These are phyloP conservation scores for Coemansia sp. DNA, from an alignment of 192 early-diverging fungal genomes.

Conservation along the genomic window DNA sequence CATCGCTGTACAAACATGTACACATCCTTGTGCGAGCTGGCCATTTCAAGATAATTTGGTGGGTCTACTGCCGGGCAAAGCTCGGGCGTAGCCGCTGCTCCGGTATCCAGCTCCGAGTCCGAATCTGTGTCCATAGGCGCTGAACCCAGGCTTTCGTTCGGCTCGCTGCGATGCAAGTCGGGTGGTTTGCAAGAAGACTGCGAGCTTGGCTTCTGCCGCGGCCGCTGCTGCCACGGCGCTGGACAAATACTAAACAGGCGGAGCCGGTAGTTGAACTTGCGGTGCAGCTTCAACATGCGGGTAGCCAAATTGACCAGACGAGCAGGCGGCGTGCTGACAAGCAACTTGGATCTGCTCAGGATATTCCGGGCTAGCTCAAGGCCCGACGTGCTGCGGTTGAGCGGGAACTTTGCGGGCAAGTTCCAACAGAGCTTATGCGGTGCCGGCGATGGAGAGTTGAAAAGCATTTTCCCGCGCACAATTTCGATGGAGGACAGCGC, in stretches of 20 bases:
- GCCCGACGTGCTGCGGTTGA: constrained; percentile 5
- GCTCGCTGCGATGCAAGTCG: no score
- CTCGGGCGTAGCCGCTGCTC: neutral
- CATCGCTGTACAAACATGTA: constrained; percentile 49
- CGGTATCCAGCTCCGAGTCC: neutral
- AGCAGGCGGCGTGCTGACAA: constrained; percentile 8
- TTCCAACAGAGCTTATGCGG: constrained; percentile 15
- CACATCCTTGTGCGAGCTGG: constrained; percentile 27
- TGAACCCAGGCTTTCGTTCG: neutral
- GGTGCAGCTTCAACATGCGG: constrained; percentile 47
- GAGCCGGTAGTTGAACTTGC: constrained; percentile 38
- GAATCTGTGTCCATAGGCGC: neutral
- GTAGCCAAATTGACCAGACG: constrained; percentile 23
- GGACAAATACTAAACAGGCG: constrained; percentile 51
- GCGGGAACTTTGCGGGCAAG: constrained; percentile 19
- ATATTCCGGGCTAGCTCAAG: constrained; percentile 14
- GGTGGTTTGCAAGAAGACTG: neutral
- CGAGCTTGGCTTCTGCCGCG: constrained; percentile 7
- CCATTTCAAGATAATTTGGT: constrained; percentile 18
- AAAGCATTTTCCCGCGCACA: constrained; percentile 22
- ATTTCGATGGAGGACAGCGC: constrained; percentile 9
- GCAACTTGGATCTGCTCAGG: constrained; percentile 3
- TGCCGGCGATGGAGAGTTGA: constrained; percentile 10
- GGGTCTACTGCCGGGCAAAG: neutral
- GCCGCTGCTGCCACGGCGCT: constrained; percentile 40